Conservation (phyloP, 2,329 filamentous ascomycete genomes). For the Ophiocordyceps unilateralis region DNA sequence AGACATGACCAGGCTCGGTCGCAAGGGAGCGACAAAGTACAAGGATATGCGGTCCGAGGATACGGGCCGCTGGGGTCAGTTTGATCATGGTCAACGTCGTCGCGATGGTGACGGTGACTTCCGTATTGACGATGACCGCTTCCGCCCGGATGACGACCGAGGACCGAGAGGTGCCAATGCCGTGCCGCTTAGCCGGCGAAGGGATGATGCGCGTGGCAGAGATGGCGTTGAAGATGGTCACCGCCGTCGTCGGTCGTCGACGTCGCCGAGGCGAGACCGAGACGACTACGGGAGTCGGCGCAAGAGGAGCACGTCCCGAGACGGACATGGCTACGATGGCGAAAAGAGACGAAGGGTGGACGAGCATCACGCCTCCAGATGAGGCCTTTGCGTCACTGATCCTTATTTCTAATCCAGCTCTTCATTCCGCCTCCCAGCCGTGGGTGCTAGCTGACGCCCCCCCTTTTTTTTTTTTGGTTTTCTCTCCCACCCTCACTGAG, state of each 20-base stretch:
- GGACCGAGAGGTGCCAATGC: constrained; percentile 50
- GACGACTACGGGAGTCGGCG: constrained; percentile 25
- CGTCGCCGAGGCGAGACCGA: not conserved
- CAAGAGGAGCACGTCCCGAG: constrained; percentile 40
- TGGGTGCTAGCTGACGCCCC: too few relatives aligned
- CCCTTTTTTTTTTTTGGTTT: too few relatives aligned
- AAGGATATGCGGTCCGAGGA: constrained; percentile 78
- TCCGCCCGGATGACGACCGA: constrained; percentile 19
- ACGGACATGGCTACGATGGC: constrained; percentile 33
- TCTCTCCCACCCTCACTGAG: not conserved
- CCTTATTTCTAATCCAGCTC: not conserved
- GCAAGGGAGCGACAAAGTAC: constrained; percentile 82
- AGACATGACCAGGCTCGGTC: constrained; percentile 85
- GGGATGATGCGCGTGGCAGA: too few relatives aligned
- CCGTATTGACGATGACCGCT: constrained; percentile 41
- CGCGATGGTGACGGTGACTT: constrained; percentile 47
- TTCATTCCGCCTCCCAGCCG: too few relatives aligned
- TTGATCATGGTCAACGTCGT: constrained; percentile 23
- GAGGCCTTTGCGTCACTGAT: constrained; percentile 4
- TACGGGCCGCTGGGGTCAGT: constrained; percentile 69
- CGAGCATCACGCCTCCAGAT: constrained; percentile 10
- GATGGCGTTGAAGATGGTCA: too few relatives aligned
- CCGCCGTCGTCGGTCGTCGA: not conserved
- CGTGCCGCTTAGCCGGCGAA: constrained; percentile 41
- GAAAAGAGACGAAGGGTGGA: constrained; percentile 46